Base-by-base conservation (phyloP, 1,284 basidiomycete species). In the Earliella scabrosa region DNA sequence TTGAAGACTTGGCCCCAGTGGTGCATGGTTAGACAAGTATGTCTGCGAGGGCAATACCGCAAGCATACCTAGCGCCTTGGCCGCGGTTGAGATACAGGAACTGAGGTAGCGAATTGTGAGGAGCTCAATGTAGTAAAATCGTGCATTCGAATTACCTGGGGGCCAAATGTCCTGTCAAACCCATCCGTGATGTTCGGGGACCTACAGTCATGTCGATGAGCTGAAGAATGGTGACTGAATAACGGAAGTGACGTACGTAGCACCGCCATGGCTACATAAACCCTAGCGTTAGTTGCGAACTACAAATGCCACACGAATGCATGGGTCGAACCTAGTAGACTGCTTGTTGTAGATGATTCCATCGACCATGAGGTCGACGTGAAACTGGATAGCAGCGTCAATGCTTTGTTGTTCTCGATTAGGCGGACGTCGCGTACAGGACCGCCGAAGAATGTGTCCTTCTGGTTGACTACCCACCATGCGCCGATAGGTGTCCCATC, bases 381-480 rank as follows among this genome's bases (percentile, higher is more conserved):
- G n/a, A n/a, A n/a, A 64, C 62, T 69, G 61, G 18, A 64, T 61
- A 40, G 61, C 69, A 4, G 68, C 68, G 41, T 71, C 69, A 7
- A 69, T 5, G 32, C 38, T 34, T 36, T 5, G 1, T 13, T 14
- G 4, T 4, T 21, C 31, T 23, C 26, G 13, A 16, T 4, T 2
- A 11, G 13, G 23, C 27, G 20, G 13, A 41, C 14, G 34, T 36
- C 11, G 52, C 61, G 46, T 34, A 66, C 62, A 9, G 68, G 68
- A 18, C 69, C 69, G 11, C 66, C 66, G 39, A 65, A 70, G 58
- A 62, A 67, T 4, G 68, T 66, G 50, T 69, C 68, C 45, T 66
- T 65, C 48, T 67, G 65, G 52, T 69, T 69, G 2, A 67, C 57
- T 9, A 71, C 68, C 65, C 64, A 67, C 69, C 69, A 71, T 4